Conservation (phyloP, 2,329 filamentous ascomycete species). For the Diplodia intermedia region DNA sequence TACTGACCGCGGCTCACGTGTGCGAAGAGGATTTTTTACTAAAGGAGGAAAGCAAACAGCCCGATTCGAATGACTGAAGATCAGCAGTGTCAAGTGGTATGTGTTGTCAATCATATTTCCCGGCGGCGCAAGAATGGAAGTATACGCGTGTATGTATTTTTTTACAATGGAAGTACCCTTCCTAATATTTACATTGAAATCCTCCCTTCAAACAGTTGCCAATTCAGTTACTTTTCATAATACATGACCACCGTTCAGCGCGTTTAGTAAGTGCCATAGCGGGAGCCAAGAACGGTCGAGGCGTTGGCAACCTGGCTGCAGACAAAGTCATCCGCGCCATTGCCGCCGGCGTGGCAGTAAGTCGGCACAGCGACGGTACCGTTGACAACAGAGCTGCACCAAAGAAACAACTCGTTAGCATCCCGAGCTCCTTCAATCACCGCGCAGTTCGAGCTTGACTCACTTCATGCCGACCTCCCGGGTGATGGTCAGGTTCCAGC, state of each 20-base stretch:
- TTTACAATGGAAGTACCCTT: no score
- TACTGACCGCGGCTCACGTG: no score
- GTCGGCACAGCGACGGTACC: constrained; percentile 9
- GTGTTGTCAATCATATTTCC: no score
- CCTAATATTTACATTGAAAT: no score
- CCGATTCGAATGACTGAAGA: no score
- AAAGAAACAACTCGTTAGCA: background rate
- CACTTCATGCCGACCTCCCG: constrained; percentile 23
- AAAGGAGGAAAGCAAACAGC: no score
- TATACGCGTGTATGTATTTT: no score
- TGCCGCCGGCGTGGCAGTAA: constrained; percentile 28
- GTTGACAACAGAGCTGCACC: constrained; percentile 6
- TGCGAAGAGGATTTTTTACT: no score
- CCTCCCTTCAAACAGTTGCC: no score
- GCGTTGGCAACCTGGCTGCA: constrained; percentile 18
- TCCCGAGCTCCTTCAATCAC: background rate
- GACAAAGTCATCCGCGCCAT: constrained; percentile 20
- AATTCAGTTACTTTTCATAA: background rate
- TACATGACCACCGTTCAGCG: background rate
- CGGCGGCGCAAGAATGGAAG: no score
- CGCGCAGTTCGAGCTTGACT: background rate
- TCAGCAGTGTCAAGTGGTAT: no score
- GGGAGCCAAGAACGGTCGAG: background rate
- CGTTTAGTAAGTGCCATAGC: constrained; percentile 12
- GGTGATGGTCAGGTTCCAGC: constrained; percentile 21